Percentiles rank a stretch among this genome's conserved stretches.
phyloP scores from a whole-genome alignment of 2,329 filamentous ascomycete species.

The Diaporthe humulicola region DNA sequence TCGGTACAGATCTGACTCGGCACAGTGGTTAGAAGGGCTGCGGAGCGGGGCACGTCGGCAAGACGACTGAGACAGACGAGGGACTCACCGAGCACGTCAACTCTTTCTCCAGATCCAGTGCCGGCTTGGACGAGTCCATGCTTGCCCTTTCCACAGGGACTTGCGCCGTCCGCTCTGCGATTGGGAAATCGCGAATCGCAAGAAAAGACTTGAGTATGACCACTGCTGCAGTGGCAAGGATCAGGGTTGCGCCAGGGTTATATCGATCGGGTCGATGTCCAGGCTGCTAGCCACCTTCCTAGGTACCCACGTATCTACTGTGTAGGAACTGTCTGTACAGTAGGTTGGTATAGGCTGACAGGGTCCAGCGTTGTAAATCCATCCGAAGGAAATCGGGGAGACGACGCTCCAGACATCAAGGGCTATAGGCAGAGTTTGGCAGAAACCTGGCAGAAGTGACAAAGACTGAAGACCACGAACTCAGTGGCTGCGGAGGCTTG shows the following conservation, averaged over 20 bases:
- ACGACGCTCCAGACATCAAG: conserved; percentile 1
- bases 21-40: conserved; percentile 36
- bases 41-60: conserved; percentile 15
- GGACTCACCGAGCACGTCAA: conserved; percentile 89
- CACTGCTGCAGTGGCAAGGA: conserved; percentile 27
- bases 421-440: too few species aligned
- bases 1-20: conserved; percentile 90
- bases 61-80: conserved; percentile 13
- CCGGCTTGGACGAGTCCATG: conserved; percentile 66
- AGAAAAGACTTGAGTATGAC: conserved; percentile 10
- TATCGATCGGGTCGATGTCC: neutral
- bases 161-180: conserved; percentile 16
- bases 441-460: neutral
- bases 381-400: neutral
- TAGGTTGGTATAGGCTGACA: conserved; percentile 23
- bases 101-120: conserved; percentile 88
- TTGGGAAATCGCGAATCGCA: conserved; percentile 15
- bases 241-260: conserved; percentile 51
- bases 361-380: conserved; percentile 39
- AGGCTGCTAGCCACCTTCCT: neutral
- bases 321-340: neutral
- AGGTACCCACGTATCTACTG: too few species aligned
- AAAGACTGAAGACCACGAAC: neutral
- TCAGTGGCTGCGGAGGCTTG: conserved; percentile 26
- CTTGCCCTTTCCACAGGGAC: conserved; percentile 12